Percentiles rank a stretch among this genome's conserved stretches.
Conservation (phyloP, 495 filamentous ascomycete species). For the Halenospora varia region DNA sequence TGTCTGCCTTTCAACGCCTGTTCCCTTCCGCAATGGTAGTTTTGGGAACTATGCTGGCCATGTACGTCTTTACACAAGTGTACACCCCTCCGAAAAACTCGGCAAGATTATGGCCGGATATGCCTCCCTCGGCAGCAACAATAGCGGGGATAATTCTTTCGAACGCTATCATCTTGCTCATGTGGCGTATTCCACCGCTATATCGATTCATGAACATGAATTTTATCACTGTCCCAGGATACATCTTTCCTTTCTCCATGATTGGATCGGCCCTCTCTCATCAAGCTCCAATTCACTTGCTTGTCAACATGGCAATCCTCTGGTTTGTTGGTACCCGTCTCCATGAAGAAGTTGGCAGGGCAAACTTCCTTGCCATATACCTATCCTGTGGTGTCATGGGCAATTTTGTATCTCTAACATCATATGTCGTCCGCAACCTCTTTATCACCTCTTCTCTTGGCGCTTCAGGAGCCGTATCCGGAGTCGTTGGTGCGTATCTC, state of each 20-base stretch:
- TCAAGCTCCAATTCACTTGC: slow-evolving; percentile 60
- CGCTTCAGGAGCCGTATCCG: slow-evolving; percentile 69
- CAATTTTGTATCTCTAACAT: slow-evolving; percentile 57
- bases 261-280: slow-evolving; percentile 79
- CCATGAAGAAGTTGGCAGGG: slow-evolving; percentile 85
- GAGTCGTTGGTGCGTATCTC: slow-evolving; percentile 63
- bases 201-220: slow-evolving; percentile 77
- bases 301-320: slow-evolving; percentile 62
- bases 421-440: slow-evolving; percentile 48
- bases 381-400: slow-evolving; percentile 62
- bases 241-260: slow-evolving; percentile 59
- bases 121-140: slow-evolving; percentile 78
- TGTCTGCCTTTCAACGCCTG: slow-evolving; percentile 53
- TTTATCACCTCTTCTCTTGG: slow-evolving; percentile 58
- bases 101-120: slow-evolving; percentile 63
- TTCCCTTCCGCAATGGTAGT: slow-evolving; percentile 59
- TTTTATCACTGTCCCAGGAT: slow-evolving; percentile 67
- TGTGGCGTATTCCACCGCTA: slow-evolving; percentile 65
- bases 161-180: slow-evolving; percentile 57
- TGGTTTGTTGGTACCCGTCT: slow-evolving; percentile 50
- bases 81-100: slow-evolving; percentile 59
- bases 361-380: slow-evolving; percentile 77
- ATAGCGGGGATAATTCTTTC: slow-evolving; percentile 57
- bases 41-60: slow-evolving; percentile 44
- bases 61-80: slow-evolving; percentile 48